These are phyloP conservation scores for Globisporangium alternatum DNA, from an alignment of 352 stramenopile genomes.

Conservation along the genomic window DNA sequence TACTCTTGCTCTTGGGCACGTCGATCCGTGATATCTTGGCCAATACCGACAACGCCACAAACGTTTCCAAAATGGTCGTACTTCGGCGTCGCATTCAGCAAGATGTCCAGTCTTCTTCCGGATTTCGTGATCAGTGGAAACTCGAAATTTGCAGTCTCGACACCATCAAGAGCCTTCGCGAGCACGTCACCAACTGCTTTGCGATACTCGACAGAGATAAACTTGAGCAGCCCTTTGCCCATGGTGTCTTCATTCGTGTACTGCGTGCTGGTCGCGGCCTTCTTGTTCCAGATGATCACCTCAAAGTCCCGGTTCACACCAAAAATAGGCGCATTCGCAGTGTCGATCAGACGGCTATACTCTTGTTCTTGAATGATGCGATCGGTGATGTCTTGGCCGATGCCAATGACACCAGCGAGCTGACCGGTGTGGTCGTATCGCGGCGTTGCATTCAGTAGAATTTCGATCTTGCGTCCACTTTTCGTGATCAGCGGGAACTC, in stretches of 20 bases:
- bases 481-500: constrained; percentile 68
- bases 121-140: constrained; percentile 68
- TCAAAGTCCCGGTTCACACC: constrained; percentile 55
- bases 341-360: constrained; percentile 63
- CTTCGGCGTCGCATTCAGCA: constrained; percentile 57
- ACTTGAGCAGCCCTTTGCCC: constrained; percentile 52
- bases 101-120: constrained; percentile 44
- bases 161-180: constrained; percentile 44
- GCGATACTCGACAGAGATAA: constrained; percentile 60
- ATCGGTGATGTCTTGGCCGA: constrained; percentile 59
- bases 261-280: constrained; percentile 73
- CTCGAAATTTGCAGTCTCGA: constrained; percentile 72
- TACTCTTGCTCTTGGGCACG: constrained; percentile 76
- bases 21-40: constrained; percentile 67
- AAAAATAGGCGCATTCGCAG: constrained; percentile 67
- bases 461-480: constrained; percentile 43
- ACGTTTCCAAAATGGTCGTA: constrained; percentile 61
- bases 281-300: constrained; percentile 90
- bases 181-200: constrained; percentile 58
- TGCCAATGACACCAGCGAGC: constrained; percentile 49
- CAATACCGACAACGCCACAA: constrained; percentile 59
- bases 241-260: constrained; percentile 85
- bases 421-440: constrained; percentile 49
- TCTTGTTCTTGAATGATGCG: constrained; percentile 66
- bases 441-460: constrained; percentile 48